phyloP scores from a whole-genome alignment of 169 alveolate species.

The Blepharisma undulans region DNA sequence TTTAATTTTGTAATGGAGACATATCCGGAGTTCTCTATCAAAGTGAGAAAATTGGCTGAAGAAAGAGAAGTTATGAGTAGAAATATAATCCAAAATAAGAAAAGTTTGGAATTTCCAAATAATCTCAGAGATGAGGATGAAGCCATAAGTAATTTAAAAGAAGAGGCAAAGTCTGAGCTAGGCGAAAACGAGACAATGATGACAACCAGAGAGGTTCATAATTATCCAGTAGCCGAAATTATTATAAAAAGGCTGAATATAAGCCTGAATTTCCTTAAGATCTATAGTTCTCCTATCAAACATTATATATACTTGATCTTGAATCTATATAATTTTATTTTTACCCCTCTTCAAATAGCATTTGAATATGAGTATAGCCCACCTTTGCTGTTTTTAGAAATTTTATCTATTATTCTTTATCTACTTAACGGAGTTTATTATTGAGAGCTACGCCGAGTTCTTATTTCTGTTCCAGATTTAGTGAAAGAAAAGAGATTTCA shows the following conservation, averaged over 20 bases:
- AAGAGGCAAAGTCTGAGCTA: background rate
- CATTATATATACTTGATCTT: background rate
- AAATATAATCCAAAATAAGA: background rate
- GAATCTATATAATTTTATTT: conserved; percentile 47
- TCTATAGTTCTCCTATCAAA: background rate
- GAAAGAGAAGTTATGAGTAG: conserved; percentile 44
- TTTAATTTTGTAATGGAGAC: conserved; percentile 50
- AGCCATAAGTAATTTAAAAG: background rate
- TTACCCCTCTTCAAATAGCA: conserved; percentile 59
- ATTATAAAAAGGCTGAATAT: background rate
- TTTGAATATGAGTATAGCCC: conserved; percentile 38
- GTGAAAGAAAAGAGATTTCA: background rate
- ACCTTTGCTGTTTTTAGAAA: conserved; percentile 35
- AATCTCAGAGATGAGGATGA: background rate
- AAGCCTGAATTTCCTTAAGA: background rate
- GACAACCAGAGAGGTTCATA: background rate
- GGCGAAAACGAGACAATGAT: background rate
- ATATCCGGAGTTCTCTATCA: conserved; percentile 53
- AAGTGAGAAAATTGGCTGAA: conserved; percentile 34
- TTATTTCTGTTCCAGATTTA: background rate
- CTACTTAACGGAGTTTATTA: background rate
- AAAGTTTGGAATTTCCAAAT: background rate
- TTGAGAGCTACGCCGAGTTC: background rate
- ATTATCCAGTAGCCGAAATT: background rate
- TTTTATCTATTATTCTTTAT: background rate